Evolutionary conservation across 805 yeast genomes (phyloP), one percentile per base, ranked within the genome.

Genomic region (Barnettozyma siamensis): DNA sequence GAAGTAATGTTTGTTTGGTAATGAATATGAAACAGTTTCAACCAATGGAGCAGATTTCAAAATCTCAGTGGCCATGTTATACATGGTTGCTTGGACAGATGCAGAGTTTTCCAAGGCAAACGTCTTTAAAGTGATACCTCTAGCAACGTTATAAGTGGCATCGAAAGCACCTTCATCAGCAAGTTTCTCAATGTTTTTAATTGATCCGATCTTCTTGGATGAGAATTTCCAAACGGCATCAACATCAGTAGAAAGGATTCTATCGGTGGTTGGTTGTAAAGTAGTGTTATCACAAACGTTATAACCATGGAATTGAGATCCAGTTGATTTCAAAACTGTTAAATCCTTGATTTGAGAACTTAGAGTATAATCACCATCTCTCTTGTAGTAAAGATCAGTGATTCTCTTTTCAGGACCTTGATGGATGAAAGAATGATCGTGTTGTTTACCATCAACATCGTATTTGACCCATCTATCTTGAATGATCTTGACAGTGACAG

Each of bases 61-160:
- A 49, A 89, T 86, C 48, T 76, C 78, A 49, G 78, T 72, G 31
- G 85, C 74, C 93, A 89, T 89, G 73, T 88, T 85, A 72, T 77
- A 89, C 96, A 89, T 91, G 44, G 96, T 89, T 35, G 95, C 96
- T 69, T 89, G 97, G 35, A 89, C 97, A 20, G 95, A 84, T n/a
- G 96, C 78, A 9, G 95, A 86, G 63, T 86, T 78, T 64, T 89
- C 96, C 38, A 74, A 62, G 15, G 96, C 96, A 64, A 89, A 89
- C 44, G 73, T 71, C 41, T 78, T 82, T 54, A 88, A 72, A 1
- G 96, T 88, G 54, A 76, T 73, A 31, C 67, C 69, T 55, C 87
- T 75, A 16, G 87, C 93, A 12, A 61, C 57, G n/a, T 67, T 60
- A 62, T 73, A 85, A 26, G 83, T 75, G 9, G 59, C 41, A 64